phyloP scores from a whole-genome alignment of 305 asterid species.

The Ilex paraguariensis region DNA sequence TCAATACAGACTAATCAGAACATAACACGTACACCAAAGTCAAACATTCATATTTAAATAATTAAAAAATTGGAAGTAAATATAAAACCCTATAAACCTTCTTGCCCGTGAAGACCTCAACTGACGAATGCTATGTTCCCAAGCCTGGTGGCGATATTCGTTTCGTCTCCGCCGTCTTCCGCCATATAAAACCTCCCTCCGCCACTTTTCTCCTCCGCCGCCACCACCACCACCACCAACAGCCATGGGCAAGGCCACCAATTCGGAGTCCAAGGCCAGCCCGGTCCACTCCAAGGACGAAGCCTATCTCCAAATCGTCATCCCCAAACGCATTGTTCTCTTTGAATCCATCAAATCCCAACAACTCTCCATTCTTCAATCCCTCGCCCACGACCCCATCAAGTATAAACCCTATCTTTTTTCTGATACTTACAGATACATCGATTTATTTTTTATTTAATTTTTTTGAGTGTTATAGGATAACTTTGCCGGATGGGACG shows the following conservation, averaged over 20 bases:
- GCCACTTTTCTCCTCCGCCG: constrained; percentile 7
- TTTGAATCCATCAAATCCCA: constrained; percentile 52
- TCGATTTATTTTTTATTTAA: no score
- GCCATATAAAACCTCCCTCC: constrained; percentile 11
- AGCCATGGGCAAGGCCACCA: constrained; percentile 35
- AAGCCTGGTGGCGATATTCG: constrained; percentile 37
- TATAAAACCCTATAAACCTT: no score
- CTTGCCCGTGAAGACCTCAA: no score
- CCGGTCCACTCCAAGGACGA: constrained; percentile 46
- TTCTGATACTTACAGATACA: no score
- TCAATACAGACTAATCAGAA: no score
- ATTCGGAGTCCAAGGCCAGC: constrained; percentile 25
- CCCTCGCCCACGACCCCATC: constrained; percentile 59
- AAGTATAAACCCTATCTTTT: constrained; percentile 22
- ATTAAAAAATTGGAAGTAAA: no score
- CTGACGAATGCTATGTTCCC: not conserved
- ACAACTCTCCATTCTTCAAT: constrained; percentile 46
- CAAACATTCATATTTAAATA: no score
- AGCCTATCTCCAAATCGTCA: constrained; percentile 52
- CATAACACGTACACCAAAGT: no score
- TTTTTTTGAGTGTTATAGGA: constrained; percentile 26
- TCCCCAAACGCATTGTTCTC: constrained; percentile 57
- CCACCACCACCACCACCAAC: constrained; percentile 17
- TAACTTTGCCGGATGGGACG: constrained; percentile 60
- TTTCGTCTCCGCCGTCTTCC: constrained; percentile 26